Base-by-base conservation (phyloP, 345 rosid species). In the Camelina sativa region DNA sequence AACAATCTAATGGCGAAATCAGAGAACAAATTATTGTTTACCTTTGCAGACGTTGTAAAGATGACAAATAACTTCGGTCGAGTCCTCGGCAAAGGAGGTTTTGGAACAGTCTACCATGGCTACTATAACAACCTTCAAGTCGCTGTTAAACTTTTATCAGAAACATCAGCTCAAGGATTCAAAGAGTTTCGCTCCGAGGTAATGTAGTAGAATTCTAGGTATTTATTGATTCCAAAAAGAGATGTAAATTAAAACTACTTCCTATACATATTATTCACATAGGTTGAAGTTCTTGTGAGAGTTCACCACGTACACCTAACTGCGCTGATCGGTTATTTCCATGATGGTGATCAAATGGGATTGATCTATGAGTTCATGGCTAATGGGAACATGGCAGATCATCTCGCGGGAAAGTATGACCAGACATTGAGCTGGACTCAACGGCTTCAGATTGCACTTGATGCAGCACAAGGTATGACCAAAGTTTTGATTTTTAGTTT, bases 71-170 rank as follows among this genome's bases (percentile, higher is more conserved):
- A 85, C 69, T 89, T 89, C 6, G 17, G 47, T 2, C 81, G 28
- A 16, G 67, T 79, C 32, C 76, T 84, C 2, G 91, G 93, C 8
- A 77, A 77, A 75, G 93, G 89, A 62, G 89, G 91, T 0, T 87
- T 85, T 37, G 94, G 94, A 73, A 82, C 81, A 52, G 94, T 87
- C 11, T 86, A 84, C 67, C 80, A 66, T 66, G 93, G 89, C 6
- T 51, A 7, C 23, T 71, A 85, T 17, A 65, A 60, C 56, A 47
- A 80, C 30, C 54, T 57, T 30, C 30, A 77, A 55, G 88, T 86
- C 2, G 94, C 88, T 0, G 88, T 89, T 15, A 85, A 87, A 51
- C 23, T 89, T 83, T 76, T 84, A 16, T 89, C 88, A 52, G 55
- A 37, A 65, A 72, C 81, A 40, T 83, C 94, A 50, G 35, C 38